phyloP scores from a whole-genome alignment of 371 early-diverging fungal species.

The Mortierella polycephala region DNA sequence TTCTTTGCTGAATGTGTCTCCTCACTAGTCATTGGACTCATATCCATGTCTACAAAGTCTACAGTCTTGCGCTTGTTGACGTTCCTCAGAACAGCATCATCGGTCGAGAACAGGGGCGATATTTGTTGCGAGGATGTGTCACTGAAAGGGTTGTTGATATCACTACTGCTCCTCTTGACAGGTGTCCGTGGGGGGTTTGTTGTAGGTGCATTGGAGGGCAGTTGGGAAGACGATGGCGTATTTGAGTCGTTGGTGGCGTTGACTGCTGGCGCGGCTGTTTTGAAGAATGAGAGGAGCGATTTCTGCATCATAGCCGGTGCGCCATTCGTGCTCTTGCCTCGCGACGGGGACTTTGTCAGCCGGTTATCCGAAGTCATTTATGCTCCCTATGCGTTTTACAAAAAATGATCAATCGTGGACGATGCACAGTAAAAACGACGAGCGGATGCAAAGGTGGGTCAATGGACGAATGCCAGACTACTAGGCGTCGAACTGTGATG shows the following conservation, averaged over 20 bases:
- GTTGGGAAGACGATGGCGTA: not conserved
- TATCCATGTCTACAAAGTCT: constrained; percentile 21
- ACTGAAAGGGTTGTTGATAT: not conserved
- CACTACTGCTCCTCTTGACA: constrained; percentile 3
- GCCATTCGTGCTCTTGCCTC: constrained; percentile 61
- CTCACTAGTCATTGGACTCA: constrained; percentile 4
- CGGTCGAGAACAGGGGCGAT: constrained; percentile 38
- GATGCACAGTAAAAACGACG: not conserved
- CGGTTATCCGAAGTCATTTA: constrained; percentile 27
- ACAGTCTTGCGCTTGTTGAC: constrained; percentile 30
- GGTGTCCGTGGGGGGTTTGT: constrained; percentile 15
- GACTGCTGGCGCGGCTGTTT: constrained; percentile 24
- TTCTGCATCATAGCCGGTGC: constrained; percentile 51
- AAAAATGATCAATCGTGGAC: no score
- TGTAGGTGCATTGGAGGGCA: not conserved
- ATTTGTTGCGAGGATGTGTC: constrained; percentile 16
- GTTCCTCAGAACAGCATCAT: constrained; percentile 18
- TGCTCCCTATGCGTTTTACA: not conserved
- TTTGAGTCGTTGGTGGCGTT: constrained; percentile 3
- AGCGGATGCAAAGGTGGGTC: not conserved
- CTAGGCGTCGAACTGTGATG: no score
- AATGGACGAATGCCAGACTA: no score
- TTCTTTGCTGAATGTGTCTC: constrained; percentile 41
- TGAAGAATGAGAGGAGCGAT: constrained; percentile 59
- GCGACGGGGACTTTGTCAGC: constrained; percentile 55